Conservation (phyloP, 306 rosid genomes). For the Cicer chorassanicum region DNA sequence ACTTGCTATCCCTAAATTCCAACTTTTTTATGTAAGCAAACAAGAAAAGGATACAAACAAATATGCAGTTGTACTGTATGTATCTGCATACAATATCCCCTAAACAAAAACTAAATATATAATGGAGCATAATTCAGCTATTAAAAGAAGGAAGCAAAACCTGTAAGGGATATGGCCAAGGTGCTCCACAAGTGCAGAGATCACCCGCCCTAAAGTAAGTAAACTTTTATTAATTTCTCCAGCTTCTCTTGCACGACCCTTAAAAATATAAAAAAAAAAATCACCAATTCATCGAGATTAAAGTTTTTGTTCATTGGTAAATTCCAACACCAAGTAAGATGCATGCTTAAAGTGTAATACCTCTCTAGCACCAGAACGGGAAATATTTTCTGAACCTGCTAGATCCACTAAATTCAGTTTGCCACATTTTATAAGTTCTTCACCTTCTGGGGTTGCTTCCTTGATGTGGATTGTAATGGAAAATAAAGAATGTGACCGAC, state of each 20-base stretch:
- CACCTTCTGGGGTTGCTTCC: slow-evolving; percentile 98
- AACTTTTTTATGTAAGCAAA: slow-evolving; percentile 30
- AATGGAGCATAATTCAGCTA: not conserved
- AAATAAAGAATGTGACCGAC: slow-evolving; percentile 98
- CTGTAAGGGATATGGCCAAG: slow-evolving; percentile 98
- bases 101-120: not conserved
- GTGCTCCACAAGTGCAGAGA: slow-evolving; percentile 94
- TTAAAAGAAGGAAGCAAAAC: slow-evolving; percentile 42
- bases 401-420: slow-evolving; percentile 94
- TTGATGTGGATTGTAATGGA: slow-evolving; percentile 95
- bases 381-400: slow-evolving; percentile 96
- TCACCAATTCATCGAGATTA: not conserved
- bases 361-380: slow-evolving; percentile 99
- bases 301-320: not conserved
- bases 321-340: slow-evolving; percentile 21
- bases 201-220: slow-evolving; percentile 94
- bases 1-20: slow-evolving; percentile 89
- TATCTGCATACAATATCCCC: not conserved
- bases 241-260: slow-evolving; percentile 99
- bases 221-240: slow-evolving; percentile 98
- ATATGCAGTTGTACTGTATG: not conserved
- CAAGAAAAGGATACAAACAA: slow-evolving; percentile 8
- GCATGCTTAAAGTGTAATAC: slow-evolving; percentile 47
- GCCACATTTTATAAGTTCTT: slow-evolving; percentile 95
- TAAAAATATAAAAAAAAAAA: slow-evolving; percentile 15